Percentiles rank a stretch among this genome's conserved stretches.
Evolutionary conservation across 345 rosid genomes (phyloP).

Genomic region (Salix udensis): DNA sequence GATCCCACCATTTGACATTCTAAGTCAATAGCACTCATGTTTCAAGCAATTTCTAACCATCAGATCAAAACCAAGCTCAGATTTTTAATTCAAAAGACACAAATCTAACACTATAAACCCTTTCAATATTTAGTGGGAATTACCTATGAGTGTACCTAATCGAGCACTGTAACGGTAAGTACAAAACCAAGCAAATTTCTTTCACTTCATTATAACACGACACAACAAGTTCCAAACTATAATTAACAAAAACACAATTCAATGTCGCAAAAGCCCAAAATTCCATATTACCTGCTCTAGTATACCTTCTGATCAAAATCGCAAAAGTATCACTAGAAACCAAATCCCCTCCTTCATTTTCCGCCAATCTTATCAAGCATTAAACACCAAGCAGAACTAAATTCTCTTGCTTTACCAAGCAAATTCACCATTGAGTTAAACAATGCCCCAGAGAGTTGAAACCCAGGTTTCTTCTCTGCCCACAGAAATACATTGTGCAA

Average conservation of each 20-base stretch:
- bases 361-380: slow-evolving; percentile 47
- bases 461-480: slow-evolving; percentile 66
- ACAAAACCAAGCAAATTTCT: neutral
- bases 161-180: neutral
- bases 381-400: slow-evolving; percentile 67
- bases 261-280: neutral
- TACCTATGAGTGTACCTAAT: neutral
- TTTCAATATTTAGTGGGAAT: neutral
- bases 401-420: slow-evolving; percentile 65
- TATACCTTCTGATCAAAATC: slow-evolving; percentile 68
- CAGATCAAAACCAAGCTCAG: neutral
- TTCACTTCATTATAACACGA: neutral
- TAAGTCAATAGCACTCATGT: neutral
- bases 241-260: neutral
- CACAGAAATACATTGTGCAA: slow-evolving; percentile 55
- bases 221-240: neutral
- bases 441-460: slow-evolving; percentile 38
- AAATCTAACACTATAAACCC: neutral
- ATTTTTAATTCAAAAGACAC: neutral
- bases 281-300: slow-evolving; percentile 59
- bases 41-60: neutral
- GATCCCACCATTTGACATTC: neutral
- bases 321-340: slow-evolving; percentile 64
- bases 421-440: slow-evolving; percentile 47
- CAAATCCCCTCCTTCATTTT: slow-evolving; percentile 27